Evolutionary conservation across 2,329 filamentous ascomycete genomes (phyloP).

Genomic region (Scorias spongiosa): DNA sequence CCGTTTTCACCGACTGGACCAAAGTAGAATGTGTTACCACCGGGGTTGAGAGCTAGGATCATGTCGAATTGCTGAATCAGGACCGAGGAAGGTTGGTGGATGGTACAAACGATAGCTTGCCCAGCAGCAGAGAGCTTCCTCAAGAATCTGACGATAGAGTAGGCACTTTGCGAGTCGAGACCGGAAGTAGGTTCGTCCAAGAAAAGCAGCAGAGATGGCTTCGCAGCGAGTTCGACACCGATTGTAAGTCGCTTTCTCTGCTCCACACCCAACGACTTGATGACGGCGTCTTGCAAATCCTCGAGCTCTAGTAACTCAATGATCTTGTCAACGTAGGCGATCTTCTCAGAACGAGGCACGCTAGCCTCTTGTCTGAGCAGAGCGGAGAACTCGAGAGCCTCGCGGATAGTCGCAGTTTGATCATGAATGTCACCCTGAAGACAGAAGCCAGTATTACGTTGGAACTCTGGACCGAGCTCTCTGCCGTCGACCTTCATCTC

Average conservation of each 20-base stretch:
- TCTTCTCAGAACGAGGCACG: conserved; percentile 43
- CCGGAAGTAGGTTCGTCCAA: conserved; percentile 59
- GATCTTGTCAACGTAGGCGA: conserved; percentile 51
- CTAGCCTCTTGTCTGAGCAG: conserved; percentile 44
- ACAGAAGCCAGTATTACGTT: conserved; percentile 55
- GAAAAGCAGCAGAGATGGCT: conserved; percentile 53
- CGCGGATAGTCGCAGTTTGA: conserved; percentile 49
- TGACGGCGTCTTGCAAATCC: conserved; percentile 51
- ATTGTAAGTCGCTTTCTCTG: conserved; percentile 59
- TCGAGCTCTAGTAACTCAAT: conserved; percentile 50
- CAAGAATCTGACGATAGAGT: conserved; percentile 51
- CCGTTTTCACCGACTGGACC: conserved; percentile 56
- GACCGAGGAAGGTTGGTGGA: conserved; percentile 56
- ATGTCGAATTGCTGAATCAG: conserved; percentile 61
- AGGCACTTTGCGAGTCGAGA: conserved; percentile 54
- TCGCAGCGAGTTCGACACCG: conserved; percentile 56
- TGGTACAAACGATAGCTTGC: conserved; percentile 59
- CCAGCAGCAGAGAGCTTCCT: conserved; percentile 52
- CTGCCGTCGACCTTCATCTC: conserved; percentile 59
- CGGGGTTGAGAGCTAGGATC: conserved; percentile 53
- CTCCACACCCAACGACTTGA: conserved; percentile 50
- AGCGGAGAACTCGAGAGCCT: conserved; percentile 55
- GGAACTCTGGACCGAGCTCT: conserved; percentile 46
- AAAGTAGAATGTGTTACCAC: conserved; percentile 59
- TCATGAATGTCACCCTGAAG: conserved; percentile 61